These are phyloP conservation scores for Lodderomyces margitis DNA, from an alignment of 1,139 yeast species.

Conservation along the genomic window DNA sequence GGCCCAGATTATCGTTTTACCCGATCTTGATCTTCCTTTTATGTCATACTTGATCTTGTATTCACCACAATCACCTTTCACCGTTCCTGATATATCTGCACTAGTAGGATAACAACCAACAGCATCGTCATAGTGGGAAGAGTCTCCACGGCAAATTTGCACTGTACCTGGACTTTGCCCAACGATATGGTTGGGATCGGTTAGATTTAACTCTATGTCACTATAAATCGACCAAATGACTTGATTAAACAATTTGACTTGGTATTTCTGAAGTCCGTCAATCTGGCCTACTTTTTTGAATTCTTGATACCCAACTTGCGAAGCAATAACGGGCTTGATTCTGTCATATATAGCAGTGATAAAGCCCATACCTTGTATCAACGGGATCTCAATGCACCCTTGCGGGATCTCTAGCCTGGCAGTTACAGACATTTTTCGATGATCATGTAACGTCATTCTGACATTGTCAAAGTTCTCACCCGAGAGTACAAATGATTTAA, in stretches of 20 bases:
- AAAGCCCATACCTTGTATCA: constrained; percentile 67
- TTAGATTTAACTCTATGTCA: constrained; percentile 34
- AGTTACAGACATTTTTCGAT: constrained; percentile 35
- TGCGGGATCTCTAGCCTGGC: constrained; percentile 21
- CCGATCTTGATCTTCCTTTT: constrained; percentile 29
- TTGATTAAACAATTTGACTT: constrained; percentile 38
- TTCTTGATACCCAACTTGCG: constrained; percentile 62
- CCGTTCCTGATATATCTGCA: constrained; percentile 26
- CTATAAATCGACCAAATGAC: constrained; percentile 43
- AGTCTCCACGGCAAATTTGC: constrained; percentile 48
- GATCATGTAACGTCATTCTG: constrained; percentile 25
- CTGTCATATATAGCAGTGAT: constrained; percentile 59
- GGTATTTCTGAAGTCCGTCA: constrained; percentile 26
- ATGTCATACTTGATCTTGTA: constrained; percentile 31
- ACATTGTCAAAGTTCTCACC: constrained; percentile 29
- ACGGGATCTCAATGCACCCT: constrained; percentile 29
- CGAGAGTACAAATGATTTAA: constrained; percentile 41
- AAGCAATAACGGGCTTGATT: constrained; percentile 52
- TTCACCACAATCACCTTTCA: constrained; percentile 23
- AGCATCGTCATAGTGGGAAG: constrained; percentile 48
- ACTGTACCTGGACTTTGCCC: constrained; percentile 36
- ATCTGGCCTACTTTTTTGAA: constrained; percentile 18
- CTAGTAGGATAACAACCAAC: constrained; percentile 39
- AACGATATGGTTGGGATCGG: constrained; percentile 54
- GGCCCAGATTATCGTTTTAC: constrained; percentile 45